Evolutionary conservation across 2,329 filamentous ascomycete genomes (phyloP), one percentile per base, ranked within the genome.

Genomic region (Hypomyces rosellus): DNA sequence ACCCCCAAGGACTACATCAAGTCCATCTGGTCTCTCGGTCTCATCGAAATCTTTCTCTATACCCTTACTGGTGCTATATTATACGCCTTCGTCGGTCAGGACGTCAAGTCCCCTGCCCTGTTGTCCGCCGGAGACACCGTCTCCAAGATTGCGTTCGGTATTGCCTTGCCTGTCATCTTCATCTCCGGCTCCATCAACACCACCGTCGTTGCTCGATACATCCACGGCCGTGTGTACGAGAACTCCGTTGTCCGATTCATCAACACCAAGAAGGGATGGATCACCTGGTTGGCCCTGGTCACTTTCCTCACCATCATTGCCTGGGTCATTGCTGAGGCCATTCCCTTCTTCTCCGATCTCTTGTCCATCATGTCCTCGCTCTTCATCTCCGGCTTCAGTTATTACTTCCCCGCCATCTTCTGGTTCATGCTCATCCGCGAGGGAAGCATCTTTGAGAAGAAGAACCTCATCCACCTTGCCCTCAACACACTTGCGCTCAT

Each of bases 101-200:
- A 74, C 0, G 85, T 90, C 20, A 65, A 74, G 50, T 83, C 81
- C 1, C 87, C 86, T 1, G 85, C 86, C 0, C 74, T 90, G 7
- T 77, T 85, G 5, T 85, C 83, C 0, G 81, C 85, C 9, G 76
- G 79, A 2, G 66, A 69, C 2, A 57, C 75, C 0, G 66, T 88
- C 20, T 77, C 79, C 45, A 86, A 86, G 62, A 67, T 89, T 6
- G 84, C 84, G 2, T 89, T 85, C 60, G 85, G 84, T 25, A 66
- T 89, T 54, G 85, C 84, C 0, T 71, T 86, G 3, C 85, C 85
- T 13, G 88, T 85, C 49, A 89, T 89, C 62, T 76, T 88, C 59
- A 82, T 89, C 54, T 85, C 85, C 0, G 86, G 85, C 45, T 84
- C 86, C 15, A 85, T 89, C 64, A 84, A 87, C 67, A 74, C 71